Percentiles rank a stretch among this genome's conserved stretches.
phyloP scores from a whole-genome alignment of 2,329 filamentous ascomycete species.

The Stemphylium lycopersici region DNA sequence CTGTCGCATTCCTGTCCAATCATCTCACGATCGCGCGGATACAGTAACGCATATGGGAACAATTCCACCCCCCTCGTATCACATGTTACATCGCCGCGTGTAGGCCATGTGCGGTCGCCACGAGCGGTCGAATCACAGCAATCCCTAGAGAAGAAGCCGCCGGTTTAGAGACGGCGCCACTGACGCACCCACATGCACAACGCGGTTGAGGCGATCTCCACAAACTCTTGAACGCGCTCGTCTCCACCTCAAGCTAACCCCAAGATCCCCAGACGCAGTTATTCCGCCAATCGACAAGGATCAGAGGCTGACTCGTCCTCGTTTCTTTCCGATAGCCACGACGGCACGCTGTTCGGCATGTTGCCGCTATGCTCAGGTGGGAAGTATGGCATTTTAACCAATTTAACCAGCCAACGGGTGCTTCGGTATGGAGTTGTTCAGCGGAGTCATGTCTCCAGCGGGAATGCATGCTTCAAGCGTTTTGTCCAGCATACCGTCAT shows the following conservation, averaged over 20 bases:
- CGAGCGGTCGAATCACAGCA: constrained; percentile 36
- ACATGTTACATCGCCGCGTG: constrained; percentile 5
- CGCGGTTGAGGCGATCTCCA: constrained; percentile 23
- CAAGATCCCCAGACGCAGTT: constrained; percentile 11
- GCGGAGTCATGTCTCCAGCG: constrained; percentile 15
- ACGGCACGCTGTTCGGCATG: constrained; percentile 3
- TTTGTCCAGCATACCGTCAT: neutral
- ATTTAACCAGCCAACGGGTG: constrained; percentile 9
- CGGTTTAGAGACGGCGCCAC: constrained; percentile 11
- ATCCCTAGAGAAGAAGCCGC: constrained; percentile 3
- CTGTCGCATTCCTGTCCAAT: neutral
- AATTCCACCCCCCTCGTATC: neutral
- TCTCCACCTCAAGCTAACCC: constrained; percentile 11
- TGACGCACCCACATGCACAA: constrained; percentile 11
- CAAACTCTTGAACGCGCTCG: constrained; percentile 6
- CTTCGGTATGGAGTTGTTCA: constrained; percentile 2
- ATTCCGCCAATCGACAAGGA: constrained; percentile 17
- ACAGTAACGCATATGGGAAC: constrained; percentile 1
- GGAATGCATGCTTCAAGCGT: constrained; percentile 5
- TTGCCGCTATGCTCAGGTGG: constrained; percentile 4
- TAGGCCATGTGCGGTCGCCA: neutral
- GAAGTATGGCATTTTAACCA: constrained; percentile 10
- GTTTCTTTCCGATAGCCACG: constrained; percentile 9
- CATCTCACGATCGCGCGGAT: neutral
- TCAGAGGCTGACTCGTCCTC: constrained; percentile 6